Conservation (phyloP, 176 grass and related monocot species). For the Oryza australiensis region DNA sequence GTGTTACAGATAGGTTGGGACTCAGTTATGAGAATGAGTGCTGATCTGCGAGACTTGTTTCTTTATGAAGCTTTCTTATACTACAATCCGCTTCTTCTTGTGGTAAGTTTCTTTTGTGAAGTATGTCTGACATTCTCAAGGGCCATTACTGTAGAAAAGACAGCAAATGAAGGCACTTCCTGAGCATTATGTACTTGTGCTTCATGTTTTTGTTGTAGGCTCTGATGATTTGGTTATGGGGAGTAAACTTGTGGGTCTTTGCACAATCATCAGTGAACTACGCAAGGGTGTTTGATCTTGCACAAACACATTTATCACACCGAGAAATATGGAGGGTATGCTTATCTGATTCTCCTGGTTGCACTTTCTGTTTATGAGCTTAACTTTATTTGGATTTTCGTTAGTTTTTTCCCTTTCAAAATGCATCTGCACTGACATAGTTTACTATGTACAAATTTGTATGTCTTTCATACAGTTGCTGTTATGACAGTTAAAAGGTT, state of each 20-base stretch:
- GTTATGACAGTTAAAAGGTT: not conserved
- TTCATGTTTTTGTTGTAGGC: constrained; percentile 58
- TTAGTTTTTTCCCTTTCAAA: not conserved
- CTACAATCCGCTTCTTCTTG: constrained; percentile 95
- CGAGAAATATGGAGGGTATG: constrained; percentile 96
- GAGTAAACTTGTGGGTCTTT: constrained; percentile 95
- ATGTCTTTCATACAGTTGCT: not conserved
- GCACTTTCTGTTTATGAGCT: not conserved
- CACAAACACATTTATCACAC: constrained; percentile 81
- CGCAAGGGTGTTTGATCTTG: constrained; percentile 89
- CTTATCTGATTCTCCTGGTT: constrained; percentile 5
- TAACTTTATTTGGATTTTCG: not conserved
- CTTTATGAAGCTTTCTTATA: constrained; percentile 96
- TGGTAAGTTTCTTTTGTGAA: constrained; percentile 53
- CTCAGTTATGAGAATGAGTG: constrained; percentile 97
- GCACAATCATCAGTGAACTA: constrained; percentile 83
- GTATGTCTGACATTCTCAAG: not conserved
- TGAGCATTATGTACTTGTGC: not conserved
- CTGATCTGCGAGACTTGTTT: constrained; percentile 83
- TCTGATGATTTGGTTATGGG: constrained; percentile 99
- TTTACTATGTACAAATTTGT: not conserved
- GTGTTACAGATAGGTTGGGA: constrained; percentile 80
- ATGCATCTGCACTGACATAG: not conserved
- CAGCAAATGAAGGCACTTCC: not conserved
- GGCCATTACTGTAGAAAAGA: constrained; percentile 5